A percentile compares a stretch with the other conserved stretches of the same genome.
These are phyloP conservation scores for Clitopilus passeckerianus DNA, from an alignment of 768 basidiomycete genomes.

Conservation along the genomic window DNA sequence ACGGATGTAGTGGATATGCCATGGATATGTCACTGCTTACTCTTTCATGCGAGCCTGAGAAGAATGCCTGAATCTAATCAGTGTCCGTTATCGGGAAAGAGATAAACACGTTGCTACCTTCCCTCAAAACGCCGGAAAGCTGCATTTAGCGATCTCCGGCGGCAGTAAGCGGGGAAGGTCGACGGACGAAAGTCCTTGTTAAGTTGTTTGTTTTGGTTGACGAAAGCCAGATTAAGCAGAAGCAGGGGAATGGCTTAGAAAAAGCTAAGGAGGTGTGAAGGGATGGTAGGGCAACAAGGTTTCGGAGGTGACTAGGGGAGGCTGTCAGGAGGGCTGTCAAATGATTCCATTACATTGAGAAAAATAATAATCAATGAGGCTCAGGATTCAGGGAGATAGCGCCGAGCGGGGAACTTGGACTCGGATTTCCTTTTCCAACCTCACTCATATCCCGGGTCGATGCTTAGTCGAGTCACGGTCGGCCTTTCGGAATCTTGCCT, in stretches of 20 bases:
- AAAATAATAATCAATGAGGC: not conserved
- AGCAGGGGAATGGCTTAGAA: not conserved
- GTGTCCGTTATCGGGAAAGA: not conserved
- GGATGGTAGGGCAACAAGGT: not conserved
- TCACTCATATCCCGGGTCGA: too few relatives aligned
- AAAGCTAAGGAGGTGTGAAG: not conserved
- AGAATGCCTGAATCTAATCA: not conserved
- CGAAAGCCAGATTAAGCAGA: not conserved
- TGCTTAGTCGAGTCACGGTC: too few relatives aligned
- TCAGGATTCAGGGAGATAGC: not conserved
- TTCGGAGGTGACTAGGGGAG: not conserved
- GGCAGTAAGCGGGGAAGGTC: not conserved
- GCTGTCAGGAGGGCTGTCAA: not conserved
- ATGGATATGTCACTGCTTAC: not conserved
- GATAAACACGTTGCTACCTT: not conserved
- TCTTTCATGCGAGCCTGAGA: not conserved
- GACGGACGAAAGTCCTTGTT: not conserved
- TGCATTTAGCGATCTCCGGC: not conserved
- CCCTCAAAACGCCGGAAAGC: not conserved
- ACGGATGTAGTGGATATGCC: not conserved
- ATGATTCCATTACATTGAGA: not conserved
- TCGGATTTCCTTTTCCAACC: too few relatives aligned
- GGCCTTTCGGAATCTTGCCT: too few relatives aligned
- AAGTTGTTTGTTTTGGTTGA: not conserved
- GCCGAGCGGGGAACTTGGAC: too few relatives aligned